Evolutionary conservation across 2,329 filamentous ascomycete genomes (phyloP), one percentile per base, ranked within the genome.

Genomic region (Phialemoniopsis sp.): DNA sequence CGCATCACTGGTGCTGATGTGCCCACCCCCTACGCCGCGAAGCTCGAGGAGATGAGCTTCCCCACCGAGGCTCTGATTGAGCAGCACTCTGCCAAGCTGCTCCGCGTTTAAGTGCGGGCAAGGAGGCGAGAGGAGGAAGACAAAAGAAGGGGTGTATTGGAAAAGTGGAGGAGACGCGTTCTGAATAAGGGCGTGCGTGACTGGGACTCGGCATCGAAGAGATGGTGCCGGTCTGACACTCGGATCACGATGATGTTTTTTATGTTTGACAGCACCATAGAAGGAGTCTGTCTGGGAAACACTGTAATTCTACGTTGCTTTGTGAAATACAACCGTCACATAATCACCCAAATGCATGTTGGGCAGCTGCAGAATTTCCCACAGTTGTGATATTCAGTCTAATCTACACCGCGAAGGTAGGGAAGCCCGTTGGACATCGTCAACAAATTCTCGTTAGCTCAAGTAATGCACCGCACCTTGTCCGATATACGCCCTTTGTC

Each of bases 1-100:
- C 85, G 93, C 66, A 82, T 98, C 57, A 97, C 93, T 43, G 93
- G 93, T 63, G 91, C 93, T 49, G 93, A 98, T 65, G 93, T 98
- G 12, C 93, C 93, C 36, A 98, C 93, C 8, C 93, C 93, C 29
- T 97, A 98, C 62, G 91, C 93, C 43, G 76, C 85, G 67, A 87
- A 88, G 63, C 79, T 98, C 42, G 93, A 98, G 78, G 82, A 93
- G 69, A 85, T 98, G 88, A 77, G 77, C 57, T 98, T 98, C 85
- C 93, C 93, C 37, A 87, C 84, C 52, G 89, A 95, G 72, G 66
- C 82, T 49, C 75, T 95, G 55, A 96, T 98, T 59, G 85, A 88
- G 64, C 73, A 86, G 54, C 91, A 93, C 63, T 86, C 86, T 40
- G 89, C 85, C 53, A 97, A 96, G 81, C 74, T 97, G 55, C 75